These are phyloP conservation scores for Juglanconis oblonga DNA, from an alignment of 2,329 filamentous ascomycete genomes.

Conservation along the genomic window DNA sequence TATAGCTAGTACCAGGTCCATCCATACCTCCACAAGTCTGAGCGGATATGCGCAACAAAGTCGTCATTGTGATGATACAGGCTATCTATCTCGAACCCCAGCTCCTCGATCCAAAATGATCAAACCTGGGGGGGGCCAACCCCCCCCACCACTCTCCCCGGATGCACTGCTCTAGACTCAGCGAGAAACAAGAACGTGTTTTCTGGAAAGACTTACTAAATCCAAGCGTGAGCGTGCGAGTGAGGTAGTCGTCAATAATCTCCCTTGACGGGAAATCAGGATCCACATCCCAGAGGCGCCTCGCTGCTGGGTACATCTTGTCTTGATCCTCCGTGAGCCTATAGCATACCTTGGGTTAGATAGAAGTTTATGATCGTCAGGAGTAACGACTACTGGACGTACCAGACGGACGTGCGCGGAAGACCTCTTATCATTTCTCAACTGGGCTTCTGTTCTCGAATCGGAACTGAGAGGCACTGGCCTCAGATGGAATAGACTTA, in stretches of 20 bases:
- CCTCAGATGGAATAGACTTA: not conserved
- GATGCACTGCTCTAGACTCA: no score
- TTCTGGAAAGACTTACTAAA: not conserved
- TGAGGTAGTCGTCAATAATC: not conserved
- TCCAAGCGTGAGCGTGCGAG: not conserved
- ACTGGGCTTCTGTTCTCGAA: not conserved
- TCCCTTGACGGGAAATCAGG: not conserved
- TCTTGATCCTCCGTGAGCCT: no score
- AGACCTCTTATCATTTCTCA: not conserved
- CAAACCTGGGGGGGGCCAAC: no score
- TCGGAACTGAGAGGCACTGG: not conserved
- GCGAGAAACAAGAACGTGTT: no score
- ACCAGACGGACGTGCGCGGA: not conserved
- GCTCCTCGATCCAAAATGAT: no score
- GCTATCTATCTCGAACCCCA: no score
- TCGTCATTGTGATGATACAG: no score
- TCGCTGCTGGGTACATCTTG: not conserved
- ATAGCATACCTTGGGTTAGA: no score
- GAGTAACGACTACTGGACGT: not conserved
- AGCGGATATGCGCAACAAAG: no score
- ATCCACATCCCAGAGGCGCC: not conserved
- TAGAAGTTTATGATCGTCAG: no score
- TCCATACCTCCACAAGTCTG: not conserved
- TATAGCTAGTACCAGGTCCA: not conserved
- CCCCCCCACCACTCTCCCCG: no score